Evolutionary conservation across 2,329 filamentous ascomycete genomes (phyloP).

Genomic region (Stemphylium beticola): DNA sequence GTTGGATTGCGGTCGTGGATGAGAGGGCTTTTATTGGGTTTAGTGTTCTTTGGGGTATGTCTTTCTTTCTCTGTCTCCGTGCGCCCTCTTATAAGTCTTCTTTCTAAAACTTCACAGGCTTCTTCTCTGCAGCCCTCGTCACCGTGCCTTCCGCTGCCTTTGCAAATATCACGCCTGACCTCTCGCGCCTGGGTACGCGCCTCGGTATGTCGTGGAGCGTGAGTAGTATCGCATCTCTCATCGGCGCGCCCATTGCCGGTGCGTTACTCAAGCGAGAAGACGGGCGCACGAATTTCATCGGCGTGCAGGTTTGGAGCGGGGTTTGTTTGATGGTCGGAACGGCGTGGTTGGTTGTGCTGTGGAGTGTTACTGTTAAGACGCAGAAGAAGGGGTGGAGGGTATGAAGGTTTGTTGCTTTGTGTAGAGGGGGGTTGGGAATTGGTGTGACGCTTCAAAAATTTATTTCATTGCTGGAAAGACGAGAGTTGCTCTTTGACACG

Average conservation of each 20-base stretch:
- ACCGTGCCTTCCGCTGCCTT: slow-evolving; percentile 47
- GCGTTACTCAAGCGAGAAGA: slow-evolving; percentile 35
- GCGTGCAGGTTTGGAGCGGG: slow-evolving; percentile 46
- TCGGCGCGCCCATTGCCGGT: slow-evolving; percentile 47
- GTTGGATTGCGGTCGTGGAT: slow-evolving; percentile 42
- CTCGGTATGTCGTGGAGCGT: slow-evolving; percentile 49
- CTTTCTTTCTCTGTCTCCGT: neutral
- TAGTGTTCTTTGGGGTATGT: slow-evolving; percentile 46
- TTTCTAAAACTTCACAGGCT: slow-evolving; percentile 26
- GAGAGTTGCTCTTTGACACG: no score
- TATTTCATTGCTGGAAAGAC: no score
- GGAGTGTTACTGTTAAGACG: slow-evolving; percentile 28
- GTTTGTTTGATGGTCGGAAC: slow-evolving; percentile 42
- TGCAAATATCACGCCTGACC: slow-evolving; percentile 46
- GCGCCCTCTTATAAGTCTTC: no score
- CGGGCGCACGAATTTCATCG: slow-evolving; percentile 36
- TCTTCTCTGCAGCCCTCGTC: slow-evolving; percentile 47
- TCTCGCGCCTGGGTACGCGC: slow-evolving; percentile 43
- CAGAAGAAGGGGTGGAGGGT: slow-evolving; percentile 42
- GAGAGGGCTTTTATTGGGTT: slow-evolving; percentile 41
- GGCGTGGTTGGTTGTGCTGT: slow-evolving; percentile 33
- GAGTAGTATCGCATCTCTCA: slow-evolving; percentile 43
- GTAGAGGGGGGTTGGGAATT: no score
- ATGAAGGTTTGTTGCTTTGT: slow-evolving; percentile 8
- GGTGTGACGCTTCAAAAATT: no score